These are phyloP conservation scores for Pneumocystis carinii DNA, from an alignment of 1,139 yeast genomes.

Conservation along the genomic window DNA sequence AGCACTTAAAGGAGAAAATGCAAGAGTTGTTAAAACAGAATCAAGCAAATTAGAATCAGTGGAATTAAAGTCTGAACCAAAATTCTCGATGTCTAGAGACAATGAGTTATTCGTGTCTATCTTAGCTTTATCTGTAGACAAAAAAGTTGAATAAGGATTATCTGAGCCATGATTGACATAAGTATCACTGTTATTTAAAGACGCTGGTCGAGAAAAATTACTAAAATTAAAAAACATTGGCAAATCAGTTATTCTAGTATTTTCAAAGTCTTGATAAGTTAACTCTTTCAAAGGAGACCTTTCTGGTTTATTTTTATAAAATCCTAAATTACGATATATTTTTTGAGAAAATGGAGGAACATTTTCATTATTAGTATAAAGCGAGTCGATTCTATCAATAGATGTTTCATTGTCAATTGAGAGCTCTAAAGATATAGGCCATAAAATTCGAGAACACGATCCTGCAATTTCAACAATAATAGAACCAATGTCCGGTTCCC, in stretches of 20 bases:
- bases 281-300: background rate
- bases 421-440: background rate
- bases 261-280: background rate
- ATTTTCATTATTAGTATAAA: background rate
- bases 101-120: background rate
- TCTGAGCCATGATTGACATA: background rate
- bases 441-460: background rate
- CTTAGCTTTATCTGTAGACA: background rate
- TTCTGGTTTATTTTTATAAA: background rate
- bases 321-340: background rate
- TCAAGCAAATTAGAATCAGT: background rate
- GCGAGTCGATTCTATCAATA: background rate
- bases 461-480: conserved; percentile 1
- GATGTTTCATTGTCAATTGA: background rate
- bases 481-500: background rate
- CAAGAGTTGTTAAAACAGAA: background rate
- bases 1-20: background rate
- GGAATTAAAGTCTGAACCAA: background rate
- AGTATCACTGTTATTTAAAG: background rate
- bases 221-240: background rate
- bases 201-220: background rate
- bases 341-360: background rate
- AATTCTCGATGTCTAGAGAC: background rate
- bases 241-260: background rate
- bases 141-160: background rate